These are phyloP conservation scores for Fusarium marasasianum DNA, from an alignment of 2,329 filamentous ascomycete genomes.

Conservation along the genomic window DNA sequence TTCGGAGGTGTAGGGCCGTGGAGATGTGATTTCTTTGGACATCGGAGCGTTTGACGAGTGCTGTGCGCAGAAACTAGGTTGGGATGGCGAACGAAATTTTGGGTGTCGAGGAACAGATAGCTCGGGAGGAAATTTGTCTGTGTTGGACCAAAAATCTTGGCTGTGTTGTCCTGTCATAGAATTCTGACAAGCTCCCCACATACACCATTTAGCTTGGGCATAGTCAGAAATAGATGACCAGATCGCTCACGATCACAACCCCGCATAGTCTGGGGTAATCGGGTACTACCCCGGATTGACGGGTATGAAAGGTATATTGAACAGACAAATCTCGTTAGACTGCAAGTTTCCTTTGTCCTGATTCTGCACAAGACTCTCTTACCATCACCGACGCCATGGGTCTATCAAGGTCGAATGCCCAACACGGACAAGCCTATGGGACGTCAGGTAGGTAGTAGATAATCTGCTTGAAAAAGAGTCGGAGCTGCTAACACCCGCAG, in stretches of 20 bases:
- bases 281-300: rapidly evolving
- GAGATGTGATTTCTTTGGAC: not conserved
- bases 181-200: not conserved
- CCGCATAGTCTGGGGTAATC: not conserved
- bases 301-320: not conserved
- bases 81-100: too few relatives aligned
- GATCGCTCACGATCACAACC: not conserved
- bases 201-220: too few relatives aligned
- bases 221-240: not conserved
- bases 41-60: not conserved
- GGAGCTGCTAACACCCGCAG: not conserved
- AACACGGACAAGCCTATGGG: not conserved
- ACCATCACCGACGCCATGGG: not conserved
- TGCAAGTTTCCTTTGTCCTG: too few relatives aligned
- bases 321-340: too few relatives aligned
- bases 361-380: not conserved
- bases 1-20: not conserved
- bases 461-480: too few relatives aligned
- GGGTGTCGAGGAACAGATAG: too few relatives aligned
- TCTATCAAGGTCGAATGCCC: rapidly evolving
- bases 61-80: too few relatives aligned
- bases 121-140: too few relatives aligned
- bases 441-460: rapidly evolving
- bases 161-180: not conserved
- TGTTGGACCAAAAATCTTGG: too few relatives aligned